phyloP scores from a whole-genome alignment of 1,139 yeast genomes.

The Yamadazyma triangularis region DNA sequence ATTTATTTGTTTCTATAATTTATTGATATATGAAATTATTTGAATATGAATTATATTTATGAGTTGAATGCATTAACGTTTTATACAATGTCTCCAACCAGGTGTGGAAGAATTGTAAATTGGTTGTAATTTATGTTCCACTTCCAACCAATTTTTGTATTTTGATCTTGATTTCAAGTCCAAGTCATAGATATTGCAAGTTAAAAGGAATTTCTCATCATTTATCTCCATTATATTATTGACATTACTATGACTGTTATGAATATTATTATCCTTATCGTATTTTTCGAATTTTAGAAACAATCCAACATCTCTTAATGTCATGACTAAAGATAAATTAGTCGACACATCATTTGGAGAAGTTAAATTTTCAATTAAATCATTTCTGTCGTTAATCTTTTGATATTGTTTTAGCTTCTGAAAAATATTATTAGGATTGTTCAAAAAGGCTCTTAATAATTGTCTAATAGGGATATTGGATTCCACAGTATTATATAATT shows the following conservation, averaged over 20 bases:
- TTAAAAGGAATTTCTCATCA: slow-evolving; percentile 24
- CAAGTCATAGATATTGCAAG: slow-evolving; percentile 41
- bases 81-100: slow-evolving; percentile 33
- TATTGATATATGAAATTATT: not conserved
- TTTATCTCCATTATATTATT: slow-evolving; percentile 26
- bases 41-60: not conserved
- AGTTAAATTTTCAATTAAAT: slow-evolving; percentile 29
- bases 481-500: slow-evolving; percentile 16
- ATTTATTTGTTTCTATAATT: not conserved
- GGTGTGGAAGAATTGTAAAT: slow-evolving; percentile 34
- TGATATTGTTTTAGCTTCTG: slow-evolving; percentile 35
- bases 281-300: slow-evolving; percentile 40
- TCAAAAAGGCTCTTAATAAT: slow-evolving; percentile 25
- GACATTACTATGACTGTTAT: slow-evolving; percentile 32
- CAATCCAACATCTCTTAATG: slow-evolving; percentile 52
- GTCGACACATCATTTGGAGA: slow-evolving; percentile 41
- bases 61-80: not conserved
- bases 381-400: slow-evolving; percentile 29
- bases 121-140: slow-evolving; percentile 29
- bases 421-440: slow-evolving; percentile 32
- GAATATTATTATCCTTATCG: slow-evolving; percentile 24
- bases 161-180: slow-evolving; percentile 40
- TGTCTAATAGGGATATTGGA: slow-evolving; percentile 26
- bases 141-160: slow-evolving; percentile 40
- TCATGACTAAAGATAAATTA: slow-evolving; percentile 46